A percentile compares a stretch with the other conserved stretches of the same genome.
Conservation (phyloP, 257 asterid genomes). For the Handroanthus guayacan region DNA sequence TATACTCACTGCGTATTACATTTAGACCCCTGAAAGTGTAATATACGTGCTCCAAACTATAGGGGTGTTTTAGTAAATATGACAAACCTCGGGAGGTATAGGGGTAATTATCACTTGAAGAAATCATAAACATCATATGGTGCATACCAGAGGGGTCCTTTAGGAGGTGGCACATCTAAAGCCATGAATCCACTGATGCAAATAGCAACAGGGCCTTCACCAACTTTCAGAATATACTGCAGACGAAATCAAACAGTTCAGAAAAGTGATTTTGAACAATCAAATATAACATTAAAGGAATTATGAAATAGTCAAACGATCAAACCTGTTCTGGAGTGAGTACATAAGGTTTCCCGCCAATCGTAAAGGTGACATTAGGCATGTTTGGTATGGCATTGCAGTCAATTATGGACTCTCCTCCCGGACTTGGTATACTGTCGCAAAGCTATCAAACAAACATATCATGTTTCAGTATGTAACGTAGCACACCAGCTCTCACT, state of each 20-base stretch:
- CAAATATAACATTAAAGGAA: not conserved
- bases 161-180: slow-evolving; percentile 81
- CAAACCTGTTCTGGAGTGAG: slow-evolving; percentile 92
- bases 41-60: no score
- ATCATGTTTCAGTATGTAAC: not conserved
- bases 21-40: no score
- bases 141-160: slow-evolving; percentile 92
- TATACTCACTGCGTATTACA: no score
- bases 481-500: slow-evolving; percentile 8
- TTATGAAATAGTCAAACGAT: not conserved
- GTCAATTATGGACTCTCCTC: slow-evolving; percentile 74
- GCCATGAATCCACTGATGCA: slow-evolving; percentile 96
- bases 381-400: slow-evolving; percentile 61
- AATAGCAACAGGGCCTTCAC: slow-evolving; percentile 60
- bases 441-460: slow-evolving; percentile 67
- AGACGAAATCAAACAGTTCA: slow-evolving; percentile 22
- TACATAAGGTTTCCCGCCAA: slow-evolving; percentile 57
- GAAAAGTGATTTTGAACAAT: not conserved
- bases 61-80: no score
- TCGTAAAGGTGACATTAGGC: slow-evolving; percentile 79
- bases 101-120: not conserved
- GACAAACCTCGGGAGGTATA: no score
- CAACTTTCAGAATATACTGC: slow-evolving; percentile 85
- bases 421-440: slow-evolving; percentile 87
- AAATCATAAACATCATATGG: not conserved